Percentiles rank a stretch among this genome's conserved stretches.
These are phyloP conservation scores for Penicillium odoratum DNA, from an alignment of 495 filamentous ascomycete species.

Conservation along the genomic window DNA sequence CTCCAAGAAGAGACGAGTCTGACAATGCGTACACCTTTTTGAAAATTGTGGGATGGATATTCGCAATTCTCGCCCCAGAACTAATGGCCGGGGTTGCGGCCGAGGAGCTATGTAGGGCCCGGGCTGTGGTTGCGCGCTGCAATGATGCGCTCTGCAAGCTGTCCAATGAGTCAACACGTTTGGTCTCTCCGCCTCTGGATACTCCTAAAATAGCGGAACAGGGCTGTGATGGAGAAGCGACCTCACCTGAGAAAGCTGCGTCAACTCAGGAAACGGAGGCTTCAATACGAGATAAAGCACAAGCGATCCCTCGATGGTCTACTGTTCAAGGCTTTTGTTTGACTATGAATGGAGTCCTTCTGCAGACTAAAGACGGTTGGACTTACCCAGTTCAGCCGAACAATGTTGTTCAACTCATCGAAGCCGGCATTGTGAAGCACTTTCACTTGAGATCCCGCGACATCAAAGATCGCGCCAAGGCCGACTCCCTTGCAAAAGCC, in stretches of 20 bases:
- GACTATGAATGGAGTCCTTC: conserved; percentile 5
- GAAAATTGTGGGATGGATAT: conserved; percentile 8
- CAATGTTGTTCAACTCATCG: conserved; percentile 11
- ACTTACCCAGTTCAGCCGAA: conserved; percentile 10
- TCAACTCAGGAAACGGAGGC: neutral
- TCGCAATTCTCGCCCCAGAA: conserved; percentile 15
- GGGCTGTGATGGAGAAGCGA: neutral
- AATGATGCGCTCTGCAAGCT: conserved; percentile 7
- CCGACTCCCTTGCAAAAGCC: conserved; percentile 17
- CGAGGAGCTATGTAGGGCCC: conserved; percentile 1
- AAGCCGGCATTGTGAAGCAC: conserved; percentile 7
- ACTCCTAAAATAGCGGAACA: neutral
- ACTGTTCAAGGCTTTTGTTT: conserved; percentile 12
- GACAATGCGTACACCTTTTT: neutral
- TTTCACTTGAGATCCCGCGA: conserved; percentile 10
- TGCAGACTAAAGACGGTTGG: conserved; percentile 14
- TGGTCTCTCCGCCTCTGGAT: neutral
- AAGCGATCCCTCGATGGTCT: neutral
- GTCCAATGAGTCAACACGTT: neutral
- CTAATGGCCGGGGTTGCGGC: conserved; percentile 4
- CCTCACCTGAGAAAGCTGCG: neutral
- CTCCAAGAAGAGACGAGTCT: neutral
- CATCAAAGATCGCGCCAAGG: conserved; percentile 17
- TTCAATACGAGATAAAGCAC: neutral
- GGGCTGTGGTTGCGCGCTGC: neutral